Base-by-base conservation (phyloP, 305 asterid species). In the Fraxinus floribunda region DNA sequence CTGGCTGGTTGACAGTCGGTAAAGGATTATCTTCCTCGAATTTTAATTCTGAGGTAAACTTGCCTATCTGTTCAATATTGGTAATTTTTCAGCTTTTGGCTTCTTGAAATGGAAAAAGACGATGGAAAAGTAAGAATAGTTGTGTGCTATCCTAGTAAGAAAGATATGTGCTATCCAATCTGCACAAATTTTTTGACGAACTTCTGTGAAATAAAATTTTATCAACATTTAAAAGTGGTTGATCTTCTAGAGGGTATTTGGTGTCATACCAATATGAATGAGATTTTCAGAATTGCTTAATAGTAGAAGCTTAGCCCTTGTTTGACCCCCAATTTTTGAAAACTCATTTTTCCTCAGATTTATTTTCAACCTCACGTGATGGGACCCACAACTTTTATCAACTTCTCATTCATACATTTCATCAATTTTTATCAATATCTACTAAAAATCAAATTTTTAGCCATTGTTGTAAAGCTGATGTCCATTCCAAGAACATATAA, bases 1-100 rank as follows among this genome's bases (percentile, higher is more conserved):
- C 98, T 64, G 99, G 99, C 85, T 97, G 99, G 99, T 90, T 97
- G 89, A 97, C 99, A 70, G 92, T 92, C 49, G 99, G 99, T 81
- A 89, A 91, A 55, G 99, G 91, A 83, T 85, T 97, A 83, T 90
- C 98, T 82, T 97, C 99, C 4, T 91, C 99, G 70, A 97, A 97
- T 87, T 97, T 97, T 79, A 92, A 90, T 80, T 81, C 95, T 35
- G 98, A 94, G 97, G 99, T 94, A 89, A 74, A 78, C 84, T 80
- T 66, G 24, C 76, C 76, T 15, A 1, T 71, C 44, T 32, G 10
- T 32, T 32, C 41, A 32, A 71, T 16, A 66, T 15, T 32, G 39
- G 22, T 11, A 5, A 13, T 0, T 30, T 30, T 32, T 30, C 30
- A 71, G 22, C 39, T 2, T 30, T 71, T 32, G 76, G 41, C 41